Evolutionary conservation across 768 basidiomycete species (phyloP).

Genomic region (Coprinopsis cinerea): DNA sequence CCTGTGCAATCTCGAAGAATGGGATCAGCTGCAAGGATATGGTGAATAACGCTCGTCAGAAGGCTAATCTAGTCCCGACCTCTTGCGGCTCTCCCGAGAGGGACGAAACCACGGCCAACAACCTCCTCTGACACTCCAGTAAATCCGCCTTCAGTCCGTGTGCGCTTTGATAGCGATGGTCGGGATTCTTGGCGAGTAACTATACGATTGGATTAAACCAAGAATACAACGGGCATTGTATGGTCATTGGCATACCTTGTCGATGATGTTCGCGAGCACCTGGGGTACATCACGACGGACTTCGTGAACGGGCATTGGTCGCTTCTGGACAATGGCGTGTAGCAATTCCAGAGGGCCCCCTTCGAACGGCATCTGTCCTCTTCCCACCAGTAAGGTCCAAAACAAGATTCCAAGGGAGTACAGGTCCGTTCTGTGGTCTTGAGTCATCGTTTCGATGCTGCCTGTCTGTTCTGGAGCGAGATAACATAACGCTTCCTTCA

Average conservation of each 20-base stretch:
- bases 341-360: slow-evolving; percentile 57
- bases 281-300: slow-evolving; percentile 68
- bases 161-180: slow-evolving; percentile 65
- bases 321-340: slow-evolving; percentile 65
- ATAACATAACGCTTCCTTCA: slow-evolving; percentile 72
- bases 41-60: slow-evolving; percentile 9
- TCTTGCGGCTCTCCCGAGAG: slow-evolving; percentile 52
- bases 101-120: slow-evolving; percentile 54
- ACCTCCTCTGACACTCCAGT: slow-evolving; percentile 58
- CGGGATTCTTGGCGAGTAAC: slow-evolving; percentile 66
- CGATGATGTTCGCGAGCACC: slow-evolving; percentile 64
- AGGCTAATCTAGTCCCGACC: slow-evolving; percentile 23
- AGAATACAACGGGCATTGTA: background rate
- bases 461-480: slow-evolving; percentile 75
- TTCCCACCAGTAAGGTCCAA: slow-evolving; percentile 70
- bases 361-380: slow-evolving; percentile 59
- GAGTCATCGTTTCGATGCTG: slow-evolving; percentile 62
- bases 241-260: slow-evolving; percentile 39
- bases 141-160: slow-evolving; percentile 64
- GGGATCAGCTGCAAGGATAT: slow-evolving; percentile 57
- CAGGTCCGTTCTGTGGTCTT: slow-evolving; percentile 70
- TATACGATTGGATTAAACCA: slow-evolving; percentile 17
- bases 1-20: slow-evolving; percentile 55
- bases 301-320: slow-evolving; percentile 72
- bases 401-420: slow-evolving; percentile 70